Conservation (phyloP, 495 filamentous ascomycete genomes). For the Tuber microsphaerosporum region DNA sequence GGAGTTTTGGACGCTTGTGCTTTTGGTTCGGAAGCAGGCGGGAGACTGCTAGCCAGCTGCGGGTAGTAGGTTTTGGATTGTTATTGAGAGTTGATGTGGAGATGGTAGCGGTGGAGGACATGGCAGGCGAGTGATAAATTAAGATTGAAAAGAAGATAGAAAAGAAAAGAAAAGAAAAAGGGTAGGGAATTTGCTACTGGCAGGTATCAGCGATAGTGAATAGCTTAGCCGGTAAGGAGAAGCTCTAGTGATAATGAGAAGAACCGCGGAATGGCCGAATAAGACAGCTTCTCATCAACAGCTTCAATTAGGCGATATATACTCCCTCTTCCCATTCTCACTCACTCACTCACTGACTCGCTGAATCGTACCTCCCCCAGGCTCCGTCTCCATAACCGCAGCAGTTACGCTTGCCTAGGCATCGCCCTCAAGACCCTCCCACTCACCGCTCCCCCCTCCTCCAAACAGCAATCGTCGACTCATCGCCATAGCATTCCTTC, state of each 20-base stretch:
- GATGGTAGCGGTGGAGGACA: neutral
- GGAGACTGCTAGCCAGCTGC: neutral
- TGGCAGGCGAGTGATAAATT: neutral
- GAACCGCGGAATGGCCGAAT: neutral
- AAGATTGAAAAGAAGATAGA: neutral
- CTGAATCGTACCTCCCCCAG: neutral
- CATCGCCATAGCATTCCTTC: neutral
- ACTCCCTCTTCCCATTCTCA: neutral
- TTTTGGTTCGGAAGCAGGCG: neutral
- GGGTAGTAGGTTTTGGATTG: neutral
- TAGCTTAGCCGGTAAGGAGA: neutral
- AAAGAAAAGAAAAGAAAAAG: neutral
- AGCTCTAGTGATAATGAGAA: neutral
- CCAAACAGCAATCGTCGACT: neutral
- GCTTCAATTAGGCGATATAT: neutral
- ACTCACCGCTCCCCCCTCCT: neutral
- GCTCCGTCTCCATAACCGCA: neutral
- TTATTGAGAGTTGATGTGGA: neutral
- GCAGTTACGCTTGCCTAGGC: neutral
- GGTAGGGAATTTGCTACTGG: neutral
- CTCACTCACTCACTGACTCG: neutral
- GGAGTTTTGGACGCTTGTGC: neutral
- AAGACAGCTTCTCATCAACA: neutral
- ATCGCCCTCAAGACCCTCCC: neutral
- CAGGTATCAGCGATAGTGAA: neutral